Base-by-base conservation (phyloP, 306 rosid species). In the Potentilla sterilis region DNA sequence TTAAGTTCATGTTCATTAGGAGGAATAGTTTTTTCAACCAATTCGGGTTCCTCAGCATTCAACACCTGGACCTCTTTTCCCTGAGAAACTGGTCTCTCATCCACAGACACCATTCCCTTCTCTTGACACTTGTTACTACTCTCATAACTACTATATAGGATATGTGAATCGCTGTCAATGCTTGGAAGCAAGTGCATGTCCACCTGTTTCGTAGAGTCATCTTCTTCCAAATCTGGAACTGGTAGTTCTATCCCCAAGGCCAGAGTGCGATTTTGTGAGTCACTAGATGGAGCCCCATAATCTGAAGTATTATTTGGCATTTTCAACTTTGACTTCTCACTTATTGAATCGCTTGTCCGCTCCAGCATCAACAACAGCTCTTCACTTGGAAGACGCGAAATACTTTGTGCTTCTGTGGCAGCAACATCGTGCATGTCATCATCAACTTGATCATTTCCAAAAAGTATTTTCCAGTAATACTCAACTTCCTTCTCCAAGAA, bases 401-500 rank as follows among this genome's bases (percentile, higher is more conserved):
- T 49, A 15, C 49, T 24, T n/a, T 24, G 78, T 28, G 18, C 35
- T 2, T 61, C 73, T 44, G 76, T 62, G 67, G 78, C 58, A 67
- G 67, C 80, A 44, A 74, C 49, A 57, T 74, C 73, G 40, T 48
- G 80, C 74, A 78, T 67, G 55, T 72, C 84, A 73, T 51, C 83
- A 81, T 69, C 80, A 37, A 46, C 69, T 48, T 71, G 82, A 51
- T 67, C 85, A 61, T 70, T 54, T 22, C 70, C 84, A 52, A 77
- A 75, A 9, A 87, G n/a, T 63, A 80, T 75, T 78, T 75, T 77
- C 72, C 81, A 73, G 54, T 75, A 84, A 3, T 82, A 81, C 59
- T 84, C 88, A 66, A 82, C 69, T 58, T 84, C 83, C 44, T 82
- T 87, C 78, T 72, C 86, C 77, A 87, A 70, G 78, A 84, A 87